A percentile compares a stretch with the other conserved stretches of the same genome.
Conservation (phyloP, 2,329 filamentous ascomycete species). For the Venturia pyrina region DNA sequence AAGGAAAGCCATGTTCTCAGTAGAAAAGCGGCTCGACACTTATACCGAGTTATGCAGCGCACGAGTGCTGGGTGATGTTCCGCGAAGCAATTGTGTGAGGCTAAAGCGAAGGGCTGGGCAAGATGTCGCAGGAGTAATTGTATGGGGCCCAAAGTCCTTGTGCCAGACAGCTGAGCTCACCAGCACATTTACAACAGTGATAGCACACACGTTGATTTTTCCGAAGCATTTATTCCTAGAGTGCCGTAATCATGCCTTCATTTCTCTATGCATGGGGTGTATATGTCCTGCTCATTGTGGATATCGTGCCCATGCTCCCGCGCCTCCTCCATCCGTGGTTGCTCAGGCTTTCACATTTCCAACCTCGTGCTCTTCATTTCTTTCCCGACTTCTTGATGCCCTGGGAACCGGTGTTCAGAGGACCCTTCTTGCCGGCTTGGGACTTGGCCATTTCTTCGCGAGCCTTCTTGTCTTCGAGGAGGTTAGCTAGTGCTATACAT, state of each 20-base stretch:
- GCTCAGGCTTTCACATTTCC: not conserved
- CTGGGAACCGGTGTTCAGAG: slow-evolving; percentile 71
- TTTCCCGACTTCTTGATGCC: slow-evolving; percentile 98
- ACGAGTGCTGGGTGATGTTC: too few relatives aligned
- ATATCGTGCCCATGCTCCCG: not conserved
- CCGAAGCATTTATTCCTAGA: not conserved
- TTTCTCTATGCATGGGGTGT: not conserved
- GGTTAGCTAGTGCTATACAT: not conserved
- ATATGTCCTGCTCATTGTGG: not conserved
- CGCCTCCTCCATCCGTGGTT: not conserved
- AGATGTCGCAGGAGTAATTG: not conserved
- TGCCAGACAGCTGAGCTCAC: not conserved
- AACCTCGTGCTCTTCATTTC: slow-evolving; percentile 49
- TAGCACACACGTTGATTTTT: not conserved
- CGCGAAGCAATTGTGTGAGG: too few relatives aligned
- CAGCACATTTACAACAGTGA: not conserved
- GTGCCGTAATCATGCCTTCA: not conserved
- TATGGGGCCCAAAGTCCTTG: not conserved
- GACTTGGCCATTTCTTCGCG: slow-evolving; percentile 60
- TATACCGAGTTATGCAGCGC: too few relatives aligned
- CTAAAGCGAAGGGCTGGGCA: too few relatives aligned
- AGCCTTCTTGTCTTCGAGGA: slow-evolving; percentile 47
- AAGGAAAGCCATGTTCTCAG: too few relatives aligned
- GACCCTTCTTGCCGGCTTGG: slow-evolving; percentile 83
- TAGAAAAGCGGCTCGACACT: too few relatives aligned